Evolutionary conservation across 2,329 filamentous ascomycete species (phyloP), one percentile per base, ranked within the genome.

Genomic region (Sphaerulina musiva): DNA sequence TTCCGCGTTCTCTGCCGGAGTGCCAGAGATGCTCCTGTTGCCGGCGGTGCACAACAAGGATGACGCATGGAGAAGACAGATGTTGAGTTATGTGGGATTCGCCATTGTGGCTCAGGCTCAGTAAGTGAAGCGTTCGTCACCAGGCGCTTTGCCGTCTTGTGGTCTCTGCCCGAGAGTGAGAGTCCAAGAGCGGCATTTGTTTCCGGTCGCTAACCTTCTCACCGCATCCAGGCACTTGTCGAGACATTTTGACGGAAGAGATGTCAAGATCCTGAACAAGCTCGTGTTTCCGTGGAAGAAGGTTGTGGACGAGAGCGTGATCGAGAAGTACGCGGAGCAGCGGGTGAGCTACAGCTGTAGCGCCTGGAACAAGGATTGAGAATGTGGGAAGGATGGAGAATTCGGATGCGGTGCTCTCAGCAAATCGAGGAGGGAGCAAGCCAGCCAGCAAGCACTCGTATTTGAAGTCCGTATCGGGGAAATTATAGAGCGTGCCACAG

Each of bases 71-170:
- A 14, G 44, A 34, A 46, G 12, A 8, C 42, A 47, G 34, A 53
- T 53, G 50, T 26, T 47, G 43, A 34, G 12, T 23, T 46, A 32
- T 31, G 44, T 38, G 10, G 32, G 34, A 10, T 47, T 53, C 29
- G 50, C 43, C 5, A 41, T 53, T 40, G 44, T 53, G 8, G 36
- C 20, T 32, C 12, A 47, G 34, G 50, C 50, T 6, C 50, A 53
- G 23, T 42, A 51, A 34, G 14, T 46, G 31, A 39, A 20, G 26
- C 26, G 26, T 29, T 29, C 26, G 5, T 29, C 26, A 29, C 26
- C 34, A 42, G 39, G 17, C 32, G 43, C 6, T 51, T 51, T 36
- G 49, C 31, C 39, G 42, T 12, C 6, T 4, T 4, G 10, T 39
- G 36, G 36, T 29, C 26, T 29, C 26, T 29, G 26, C 26, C 20